phyloP scores from a whole-genome alignment of 306 rosid genomes.

The Cotoneaster glaucophyllus region DNA sequence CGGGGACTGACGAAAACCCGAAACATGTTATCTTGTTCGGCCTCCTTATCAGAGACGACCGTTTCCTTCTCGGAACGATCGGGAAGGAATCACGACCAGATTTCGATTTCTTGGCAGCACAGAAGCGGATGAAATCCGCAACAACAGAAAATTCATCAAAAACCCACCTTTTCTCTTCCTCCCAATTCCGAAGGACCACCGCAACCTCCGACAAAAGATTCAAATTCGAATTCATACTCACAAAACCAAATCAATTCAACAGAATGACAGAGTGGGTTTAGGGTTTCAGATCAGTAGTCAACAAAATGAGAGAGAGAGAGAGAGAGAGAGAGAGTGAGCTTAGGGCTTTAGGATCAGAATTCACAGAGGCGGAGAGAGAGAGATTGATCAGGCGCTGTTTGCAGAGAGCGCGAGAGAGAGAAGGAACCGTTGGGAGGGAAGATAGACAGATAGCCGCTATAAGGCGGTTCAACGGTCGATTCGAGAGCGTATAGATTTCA shows the following conservation, averaged over 20 bases:
- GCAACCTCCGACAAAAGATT: background rate
- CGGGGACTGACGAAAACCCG: too few relatives aligned
- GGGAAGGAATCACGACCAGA: background rate
- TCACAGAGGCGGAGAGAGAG: background rate
- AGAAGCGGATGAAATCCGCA: background rate
- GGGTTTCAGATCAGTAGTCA: background rate
- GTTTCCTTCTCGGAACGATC: background rate
- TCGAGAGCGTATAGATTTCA: too few relatives aligned
- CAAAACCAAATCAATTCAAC: background rate
- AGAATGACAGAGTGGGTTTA: background rate
- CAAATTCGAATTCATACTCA: background rate
- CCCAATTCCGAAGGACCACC: background rate
- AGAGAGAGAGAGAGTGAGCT: too few relatives aligned
- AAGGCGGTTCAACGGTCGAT: too few relatives aligned
- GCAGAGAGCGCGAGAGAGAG: too few relatives aligned
- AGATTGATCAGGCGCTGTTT: too few relatives aligned
- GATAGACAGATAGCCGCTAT: too few relatives aligned
- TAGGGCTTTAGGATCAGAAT: too few relatives aligned
- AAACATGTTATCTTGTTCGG: too few relatives aligned
- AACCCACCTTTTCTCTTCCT: background rate
- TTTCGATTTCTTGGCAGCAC: background rate
- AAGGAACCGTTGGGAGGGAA: too few relatives aligned
- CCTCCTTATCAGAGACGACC: background rate
- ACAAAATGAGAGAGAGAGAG: too few relatives aligned
- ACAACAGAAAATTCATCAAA: background rate